Evolutionary conservation across 2,329 filamentous ascomycete species (phyloP), one percentile per base, ranked within the genome.

Genomic region (Penicillium occitanis): DNA sequence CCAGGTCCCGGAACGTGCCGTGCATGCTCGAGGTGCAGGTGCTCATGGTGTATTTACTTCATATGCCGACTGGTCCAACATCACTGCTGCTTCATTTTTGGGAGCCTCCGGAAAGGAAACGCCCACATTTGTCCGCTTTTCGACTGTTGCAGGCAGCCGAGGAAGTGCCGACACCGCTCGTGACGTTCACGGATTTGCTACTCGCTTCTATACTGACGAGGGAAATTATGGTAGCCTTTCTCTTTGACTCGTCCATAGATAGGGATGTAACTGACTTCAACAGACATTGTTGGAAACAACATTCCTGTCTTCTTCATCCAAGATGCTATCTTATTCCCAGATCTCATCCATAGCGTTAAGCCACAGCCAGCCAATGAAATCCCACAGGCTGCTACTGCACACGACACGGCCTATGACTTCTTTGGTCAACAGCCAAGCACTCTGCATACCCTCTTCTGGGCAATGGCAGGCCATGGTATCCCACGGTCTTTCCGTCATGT

Each of bases 111-210:
- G 83, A 46, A 90, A 91, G 74, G 75, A 88, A 72, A 88, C 88
- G 0, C 82, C 87, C 0, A 80, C 88, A 0, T 91, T 91, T 71
- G 81, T 89, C n/a, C 87, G 90, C 17, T 91, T 92, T 74, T 92
- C 90, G 0, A 92, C 90, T 1, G 90, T 93, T 10, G 86, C 88
- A 22, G 89, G 89, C 2, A 89, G 85, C 40, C 83, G 87, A 14
- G 90, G 90, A 35, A 90, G 87, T 70, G 85, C 87, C 1, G 90
- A 92, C 71, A 89, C 88, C 0, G 88, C 84, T 6, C 85, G 90
- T 42, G 90, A 92, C 79, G 88, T 91, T 0, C 89, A 90, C 68
- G 90, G 90, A 1, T 92, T 91, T 71, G 90, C 90, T 2, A 85
- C 83, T 60, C 83, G 84, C 65, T 88, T 90, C 70, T 91, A 91